Evolutionary conservation across 176 grass and related monocot genomes (phyloP).

Genomic region (Oryza meyeriana): DNA sequence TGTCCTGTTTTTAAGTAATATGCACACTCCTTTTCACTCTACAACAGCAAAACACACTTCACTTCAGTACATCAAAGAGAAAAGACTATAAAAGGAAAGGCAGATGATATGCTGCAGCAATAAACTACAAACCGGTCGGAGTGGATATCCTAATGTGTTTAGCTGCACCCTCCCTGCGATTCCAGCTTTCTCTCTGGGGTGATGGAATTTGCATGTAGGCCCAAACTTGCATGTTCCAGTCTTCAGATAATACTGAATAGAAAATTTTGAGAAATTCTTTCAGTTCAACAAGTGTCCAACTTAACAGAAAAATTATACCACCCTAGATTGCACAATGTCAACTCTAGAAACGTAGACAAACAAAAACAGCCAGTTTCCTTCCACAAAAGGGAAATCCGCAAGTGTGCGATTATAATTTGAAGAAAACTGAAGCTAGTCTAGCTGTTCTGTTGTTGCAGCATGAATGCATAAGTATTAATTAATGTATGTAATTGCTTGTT

Average conservation of each 20-base stretch:
- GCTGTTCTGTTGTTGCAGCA: not conserved
- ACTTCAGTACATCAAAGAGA: conserved; percentile 30
- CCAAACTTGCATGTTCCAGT: conserved; percentile 99
- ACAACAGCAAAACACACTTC: conserved; percentile 31
- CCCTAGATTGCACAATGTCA: conserved; percentile 25
- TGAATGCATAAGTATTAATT: not conserved
- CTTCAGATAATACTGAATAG: conserved; percentile 84
- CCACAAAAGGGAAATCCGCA: not conserved
- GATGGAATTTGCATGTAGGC: conserved; percentile 98
- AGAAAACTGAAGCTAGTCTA: conserved; percentile 18
- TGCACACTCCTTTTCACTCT: conserved; percentile 95
- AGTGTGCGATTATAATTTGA: not conserved
- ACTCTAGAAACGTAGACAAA: conserved; percentile 5
- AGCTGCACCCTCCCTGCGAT: conserved; percentile 71
- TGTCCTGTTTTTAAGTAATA: conserved; percentile 96
- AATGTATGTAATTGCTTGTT: conserved; percentile 9
- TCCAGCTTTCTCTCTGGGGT: conserved; percentile 97
- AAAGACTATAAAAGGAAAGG: not conserved
- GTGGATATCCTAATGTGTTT: conserved; percentile 89
- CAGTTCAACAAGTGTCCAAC: not conserved
- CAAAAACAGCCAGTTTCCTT: not conserved
- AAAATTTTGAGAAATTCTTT: conserved; percentile 19
- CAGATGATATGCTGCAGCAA: conserved; percentile 14
- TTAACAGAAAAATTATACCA: conserved; percentile 6
- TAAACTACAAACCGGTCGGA: conserved; percentile 72